Conservation (phyloP, 352 stramenopile species). For the Pythium insidiosum region DNA sequence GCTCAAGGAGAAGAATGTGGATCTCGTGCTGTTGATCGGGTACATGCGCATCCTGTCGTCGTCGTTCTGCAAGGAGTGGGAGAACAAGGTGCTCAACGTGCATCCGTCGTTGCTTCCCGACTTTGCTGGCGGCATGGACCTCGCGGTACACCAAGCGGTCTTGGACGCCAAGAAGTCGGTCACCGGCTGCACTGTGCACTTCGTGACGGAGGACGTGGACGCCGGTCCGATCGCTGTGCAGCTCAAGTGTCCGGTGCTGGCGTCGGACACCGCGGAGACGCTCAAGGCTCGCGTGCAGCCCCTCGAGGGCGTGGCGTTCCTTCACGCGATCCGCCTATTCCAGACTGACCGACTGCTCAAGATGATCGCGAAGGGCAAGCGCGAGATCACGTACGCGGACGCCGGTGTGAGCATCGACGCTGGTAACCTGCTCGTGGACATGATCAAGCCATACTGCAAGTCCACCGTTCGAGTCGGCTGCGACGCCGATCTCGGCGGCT, state of each 20-base stretch:
- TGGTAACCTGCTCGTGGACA: slow-evolving; percentile 93
- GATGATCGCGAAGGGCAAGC: slow-evolving; percentile 39
- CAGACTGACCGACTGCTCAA: slow-evolving; percentile 59
- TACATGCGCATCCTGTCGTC: slow-evolving; percentile 99
- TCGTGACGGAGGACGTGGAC: slow-evolving; percentile 97
- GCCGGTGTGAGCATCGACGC: slow-evolving; percentile 98
- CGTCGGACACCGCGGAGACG: slow-evolving; percentile 89
- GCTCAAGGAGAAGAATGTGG: slow-evolving; percentile 89
- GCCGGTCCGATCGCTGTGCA: slow-evolving; percentile 97
- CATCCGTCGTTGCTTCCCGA: slow-evolving; percentile 98
- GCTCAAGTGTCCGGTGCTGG: slow-evolving; percentile 87
- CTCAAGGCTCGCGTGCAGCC: slow-evolving; percentile 97
- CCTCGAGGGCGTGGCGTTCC: slow-evolving; percentile 93
- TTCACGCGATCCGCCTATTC: slow-evolving; percentile 74
- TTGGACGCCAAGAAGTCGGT: slow-evolving; percentile 93
- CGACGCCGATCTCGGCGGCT: slow-evolving; percentile 95
- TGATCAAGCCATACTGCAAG: slow-evolving; percentile 98
- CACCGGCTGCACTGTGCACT: slow-evolving; percentile 98
- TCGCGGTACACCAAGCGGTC: slow-evolving; percentile 97
- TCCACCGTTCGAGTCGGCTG: slow-evolving; percentile 92
- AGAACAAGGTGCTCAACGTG: slow-evolving; percentile 97
- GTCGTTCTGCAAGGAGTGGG: slow-evolving; percentile 94
- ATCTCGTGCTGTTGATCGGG: slow-evolving; percentile 97
- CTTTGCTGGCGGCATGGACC: slow-evolving; percentile 99
- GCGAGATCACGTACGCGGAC: slow-evolving; percentile 95